A percentile compares a stretch with the other conserved stretches of the same genome.
Evolutionary conservation across 2,329 filamentous ascomycete species (phyloP).

Genomic region (Exophiala sp.): DNA sequence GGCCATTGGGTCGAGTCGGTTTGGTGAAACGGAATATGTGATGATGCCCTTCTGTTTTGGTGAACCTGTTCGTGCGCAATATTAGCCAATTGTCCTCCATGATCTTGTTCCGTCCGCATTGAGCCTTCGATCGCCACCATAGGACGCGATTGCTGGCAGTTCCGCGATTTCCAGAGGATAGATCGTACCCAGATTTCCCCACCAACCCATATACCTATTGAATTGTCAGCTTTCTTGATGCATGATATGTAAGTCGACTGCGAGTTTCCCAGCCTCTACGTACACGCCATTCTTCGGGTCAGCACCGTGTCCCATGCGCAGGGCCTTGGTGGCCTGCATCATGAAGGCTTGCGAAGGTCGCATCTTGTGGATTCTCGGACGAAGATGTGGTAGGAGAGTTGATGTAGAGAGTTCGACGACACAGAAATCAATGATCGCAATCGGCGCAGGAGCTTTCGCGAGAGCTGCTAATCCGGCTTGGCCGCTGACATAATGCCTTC

Average conservation of each 20-base stretch:
- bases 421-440: conserved; percentile 8
- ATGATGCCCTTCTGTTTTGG: conserved; percentile 59
- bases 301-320: conserved; percentile 29
- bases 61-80: conserved; percentile 35
- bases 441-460: conserved; percentile 2
- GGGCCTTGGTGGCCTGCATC: conserved; percentile 23
- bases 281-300: conserved; percentile 46
- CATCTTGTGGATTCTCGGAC: conserved; percentile 17
- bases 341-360: conserved; percentile 23
- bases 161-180: background rate
- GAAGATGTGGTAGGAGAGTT: background rate
- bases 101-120: background rate
- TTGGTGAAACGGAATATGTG: conserved; percentile 74
- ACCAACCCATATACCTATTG: conserved; percentile 67
- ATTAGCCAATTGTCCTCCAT: conserved; percentile 1
- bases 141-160: background rate
- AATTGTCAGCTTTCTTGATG: conserved; percentile 29
- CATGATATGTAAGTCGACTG: background rate
- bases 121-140: background rate
- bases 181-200: conserved; percentile 68
- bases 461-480: conserved; percentile 5
- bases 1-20: conserved; percentile 85
- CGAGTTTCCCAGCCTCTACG: conserved; percentile 3
- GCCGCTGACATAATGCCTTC: background rate
- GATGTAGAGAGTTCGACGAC: background rate